A percentile compares a stretch with the other conserved stretches of the same genome.
Conservation (phyloP, 2,329 filamentous ascomycete species). For the Alternaria longipes region DNA sequence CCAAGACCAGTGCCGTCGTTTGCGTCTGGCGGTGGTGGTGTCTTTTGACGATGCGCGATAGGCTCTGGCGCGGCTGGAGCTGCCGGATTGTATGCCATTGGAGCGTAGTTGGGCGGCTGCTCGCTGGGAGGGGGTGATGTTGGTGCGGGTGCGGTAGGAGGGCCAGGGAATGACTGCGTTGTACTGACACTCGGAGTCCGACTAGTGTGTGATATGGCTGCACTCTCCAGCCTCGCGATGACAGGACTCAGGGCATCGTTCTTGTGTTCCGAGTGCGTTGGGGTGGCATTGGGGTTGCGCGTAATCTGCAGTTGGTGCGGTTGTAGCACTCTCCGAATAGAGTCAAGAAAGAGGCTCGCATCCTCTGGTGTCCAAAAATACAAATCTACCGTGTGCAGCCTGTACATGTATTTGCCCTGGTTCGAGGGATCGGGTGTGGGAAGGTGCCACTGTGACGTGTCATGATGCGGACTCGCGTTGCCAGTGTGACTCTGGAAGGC, state of each 20-base stretch:
- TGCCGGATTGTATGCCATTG: conserved; percentile 81
- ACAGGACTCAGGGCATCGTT: conserved; percentile 69
- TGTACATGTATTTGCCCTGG: conserved; percentile 81
- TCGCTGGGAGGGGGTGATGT: conserved; percentile 40
- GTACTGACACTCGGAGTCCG: conserved; percentile 50
- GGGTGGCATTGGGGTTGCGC: conserved; percentile 51
- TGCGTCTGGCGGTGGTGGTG: conserved; percentile 75
- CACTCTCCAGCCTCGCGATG: conserved; percentile 76
- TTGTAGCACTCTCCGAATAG: conserved; percentile 71
- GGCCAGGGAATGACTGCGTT: conserved; percentile 51
- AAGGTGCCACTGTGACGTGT: conserved; percentile 73
- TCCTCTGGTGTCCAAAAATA: conserved; percentile 83
- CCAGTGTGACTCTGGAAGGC: conserved; percentile 42
- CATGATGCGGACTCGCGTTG: conserved; percentile 57
- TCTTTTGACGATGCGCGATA: conserved; percentile 79
- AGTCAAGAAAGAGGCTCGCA: conserved; percentile 74
- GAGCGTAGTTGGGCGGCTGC: conserved; percentile 62
- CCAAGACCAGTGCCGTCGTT: conserved; percentile 59
- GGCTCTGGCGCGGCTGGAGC: conserved; percentile 78
- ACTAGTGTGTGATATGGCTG: conserved; percentile 68
- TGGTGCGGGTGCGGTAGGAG: conserved; percentile 47
- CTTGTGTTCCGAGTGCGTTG: conserved; percentile 54
- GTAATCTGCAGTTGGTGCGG: conserved; percentile 58
- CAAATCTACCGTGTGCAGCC: conserved; percentile 76
- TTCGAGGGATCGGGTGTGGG: conserved; percentile 76